Base-by-base conservation (phyloP, 768 basidiomycete genomes). In the Lactarius hatsudake region DNA sequence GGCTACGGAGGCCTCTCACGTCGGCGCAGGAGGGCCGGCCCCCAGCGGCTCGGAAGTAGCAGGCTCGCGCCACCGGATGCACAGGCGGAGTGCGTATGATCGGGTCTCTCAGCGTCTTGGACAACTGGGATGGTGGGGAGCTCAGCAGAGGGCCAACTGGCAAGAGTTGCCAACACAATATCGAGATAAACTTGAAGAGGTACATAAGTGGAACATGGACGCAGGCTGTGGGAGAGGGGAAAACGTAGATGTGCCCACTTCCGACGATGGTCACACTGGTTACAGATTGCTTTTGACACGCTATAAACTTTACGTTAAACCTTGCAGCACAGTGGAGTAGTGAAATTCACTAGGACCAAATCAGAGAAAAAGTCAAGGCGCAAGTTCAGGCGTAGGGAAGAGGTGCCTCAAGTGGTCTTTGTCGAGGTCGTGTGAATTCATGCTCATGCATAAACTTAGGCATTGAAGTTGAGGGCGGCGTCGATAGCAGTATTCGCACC, bases 311-410 rank as follows among this genome's bases (percentile, higher is more conserved):
- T 64, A 61, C 26, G 62, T 64, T 61, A 65, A 62, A 36, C 55
- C 62, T 38, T 42, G 2, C 59, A 53, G 20, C 28, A 4, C 42
- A 65, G 15, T 36, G 23, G 17, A 30, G 23, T 17, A 40, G 18
- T 1, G 28, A 18, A 17, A 77, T 89, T 78, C 74, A 91, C 89
- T 96, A 96, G 4, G 94, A 93, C 63, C 89, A 77, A 96, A 96
- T 67, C 89, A 79, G 61, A 96, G 73, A 5, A 86, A 83, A 17
- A 71, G 0, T 69, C 72, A 30, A 13, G 75, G 26, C 26, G 26
- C 26, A 28, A 28, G 72, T 61, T 83, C 78, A 4, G 87, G 85
- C 34, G 78, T 76, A 63, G 79, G 74, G 65, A 90, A 80, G 40
- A 94, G 80, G 60, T 89, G 87, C 68, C 89, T 87, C 61, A 95